Base-by-base conservation (phyloP, 257 asterid genomes). In the Misopates orontium region DNA sequence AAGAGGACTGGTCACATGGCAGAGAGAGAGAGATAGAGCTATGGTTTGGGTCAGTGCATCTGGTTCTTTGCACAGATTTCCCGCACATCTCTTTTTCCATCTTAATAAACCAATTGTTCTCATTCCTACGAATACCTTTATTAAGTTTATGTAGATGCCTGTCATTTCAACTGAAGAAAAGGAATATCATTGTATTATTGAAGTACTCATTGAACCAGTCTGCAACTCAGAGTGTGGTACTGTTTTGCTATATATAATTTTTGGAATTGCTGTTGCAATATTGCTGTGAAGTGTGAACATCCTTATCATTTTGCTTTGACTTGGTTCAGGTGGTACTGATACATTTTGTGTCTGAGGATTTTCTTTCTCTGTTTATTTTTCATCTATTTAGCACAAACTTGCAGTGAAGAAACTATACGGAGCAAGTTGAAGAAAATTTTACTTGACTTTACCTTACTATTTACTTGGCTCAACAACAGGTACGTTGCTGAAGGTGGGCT, bases 401-500 rank as follows among this genome's bases (percentile, higher is more conserved):
- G n/a, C 50, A 47, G 24, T 62, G 47, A 57, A 25, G 48, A 59
- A 50, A 7, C 58, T 51, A 52, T 63, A 48, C 50, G 23, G 55
- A 45, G 19, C 59, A 47, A 60, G 32, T 68, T n/a, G 51, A 12
- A 68, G 32, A 60, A 18, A 15, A n/a, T 41, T 25, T 44, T 31
- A 56, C 62, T 64, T 28, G 55, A 13, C 22, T 47, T 45, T 60
- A 25, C 57, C 20, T 73, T 62, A n/a, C 57, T 53, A 71, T 72
- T 77, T 71, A 78, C 65, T 70, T 77, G 74, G 71, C 66, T 62
- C 51, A 62, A 48, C 64, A 69, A 77, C 86, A 93, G 99, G 95
- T 93, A 90, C 72, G 70, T 87, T 72, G 91, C 81, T 36, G 99
- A 93, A 80, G 99, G 99, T 68, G 99, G 99, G 72, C 97, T 93